Base-by-base conservation (phyloP, 2,329 filamentous ascomycete genomes). In the Amauroascus niger region DNA sequence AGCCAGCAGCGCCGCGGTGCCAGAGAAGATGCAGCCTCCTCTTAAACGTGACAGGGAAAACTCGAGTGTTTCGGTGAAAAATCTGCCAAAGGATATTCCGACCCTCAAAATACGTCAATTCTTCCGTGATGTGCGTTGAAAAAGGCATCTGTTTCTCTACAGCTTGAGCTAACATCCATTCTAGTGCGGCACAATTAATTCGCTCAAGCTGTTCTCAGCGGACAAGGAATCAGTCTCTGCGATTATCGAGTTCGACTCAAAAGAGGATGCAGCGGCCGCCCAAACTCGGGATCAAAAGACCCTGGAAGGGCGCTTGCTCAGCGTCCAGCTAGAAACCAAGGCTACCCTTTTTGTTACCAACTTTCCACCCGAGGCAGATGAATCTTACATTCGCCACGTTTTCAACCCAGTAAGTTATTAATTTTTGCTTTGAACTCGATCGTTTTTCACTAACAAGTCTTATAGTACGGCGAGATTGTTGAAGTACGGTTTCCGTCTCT, bases 301-400 rank as follows among this genome's bases (percentile, higher is more conserved):
- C 53, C 83, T 95, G 61, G 82, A 84, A 50, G 83, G 86, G 22
- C 78, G 80, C 33, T 79, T 83, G 58, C 84, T 98, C 47, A 76
- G 78, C 33, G 88, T 98, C 20, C 77, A 80, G 53, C 76, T 87
- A 43, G 90, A 86, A 30, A 81, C 84, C 35, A 83, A 84, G 50
- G 81, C 89, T 54, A 97, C 89, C 0, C 73, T 98, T 4, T 98
- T 86, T 65, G 82, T 97, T 32, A 84, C 90, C 41, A 98, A 98
- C 65, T 98, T 90, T 64, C 88, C 90, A 2, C 73, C 76, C 0
- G 68, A 65, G 4, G 72, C 76, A 6, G 64, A 73, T 46, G 73
- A 79, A 45, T 65, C 72, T 18, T 73, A 76, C 55, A 74, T 81
- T 13, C 74, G 78, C n/a, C 70, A 75, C 16, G 70, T 83, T 45